Percentiles rank a stretch among this genome's conserved stretches.
phyloP scores from a whole-genome alignment of 1,284 basidiomycete genomes.

The Puccinia polysora region DNA sequence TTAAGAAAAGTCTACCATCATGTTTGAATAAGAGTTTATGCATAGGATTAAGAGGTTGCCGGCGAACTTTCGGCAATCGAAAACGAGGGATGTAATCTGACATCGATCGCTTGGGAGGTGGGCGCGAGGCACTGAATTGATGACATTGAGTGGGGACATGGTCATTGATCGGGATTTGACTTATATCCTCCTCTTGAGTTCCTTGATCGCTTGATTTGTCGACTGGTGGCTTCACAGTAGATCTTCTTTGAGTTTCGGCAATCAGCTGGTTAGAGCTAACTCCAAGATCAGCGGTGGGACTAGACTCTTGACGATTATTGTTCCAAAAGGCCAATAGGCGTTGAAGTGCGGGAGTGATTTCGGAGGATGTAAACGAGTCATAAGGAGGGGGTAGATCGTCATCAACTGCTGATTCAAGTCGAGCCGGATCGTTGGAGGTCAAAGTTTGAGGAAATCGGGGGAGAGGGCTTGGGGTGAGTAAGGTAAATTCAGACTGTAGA shows the following conservation, averaged over 20 bases:
- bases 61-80: slow-evolving; percentile 19
- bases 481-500: slow-evolving; percentile 23
- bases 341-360: slow-evolving; percentile 17
- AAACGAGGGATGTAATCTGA: neutral
- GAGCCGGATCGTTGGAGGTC: no score
- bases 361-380: slow-evolving; percentile 27
- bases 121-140: no score
- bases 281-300: neutral
- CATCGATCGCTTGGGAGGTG: no score
- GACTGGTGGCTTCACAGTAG: neutral
- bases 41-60: slow-evolving; percentile 23
- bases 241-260: slow-evolving; percentile 2
- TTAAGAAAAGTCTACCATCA: slow-evolving; percentile 4
- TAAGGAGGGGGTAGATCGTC: slow-evolving; percentile 6
- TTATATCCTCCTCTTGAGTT: neutral
- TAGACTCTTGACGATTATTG: neutral
- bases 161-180: no score
- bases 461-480: slow-evolving; percentile 12
- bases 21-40: slow-evolving; percentile 33
- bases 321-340: slow-evolving; percentile 34
- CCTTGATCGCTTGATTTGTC: no score
- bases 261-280: no score
- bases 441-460: no score
- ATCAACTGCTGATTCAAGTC: neutral
- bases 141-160: no score